Evolutionary conservation across 441 rosid genomes (phyloP).

Genomic region (Pelargonium fulgidum): DNA sequence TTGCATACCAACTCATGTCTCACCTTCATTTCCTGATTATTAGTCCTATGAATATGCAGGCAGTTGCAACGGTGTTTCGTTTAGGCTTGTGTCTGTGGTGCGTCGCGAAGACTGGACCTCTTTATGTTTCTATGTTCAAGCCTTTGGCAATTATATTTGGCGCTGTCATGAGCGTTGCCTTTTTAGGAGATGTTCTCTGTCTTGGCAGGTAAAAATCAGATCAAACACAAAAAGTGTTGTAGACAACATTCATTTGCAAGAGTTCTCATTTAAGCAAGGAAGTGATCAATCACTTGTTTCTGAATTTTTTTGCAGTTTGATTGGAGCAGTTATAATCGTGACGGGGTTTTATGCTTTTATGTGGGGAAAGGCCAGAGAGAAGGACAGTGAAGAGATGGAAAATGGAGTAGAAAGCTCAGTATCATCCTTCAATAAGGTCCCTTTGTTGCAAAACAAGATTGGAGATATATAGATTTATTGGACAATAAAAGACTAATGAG

Average conservation of each 20-base stretch:
- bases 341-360: constrained; percentile 23
- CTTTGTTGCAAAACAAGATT: not conserved
- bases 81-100: constrained; percentile 33
- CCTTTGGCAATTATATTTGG: constrained; percentile 52
- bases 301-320: constrained; percentile 20
- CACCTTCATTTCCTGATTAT: not conserved
- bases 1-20: not conserved
- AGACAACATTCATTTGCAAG: not conserved
- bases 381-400: constrained; percentile 19
- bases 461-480: not conserved
- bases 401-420: not conserved
- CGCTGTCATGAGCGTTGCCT: constrained; percentile 35
- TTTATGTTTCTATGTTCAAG: constrained; percentile 65
- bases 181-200: constrained; percentile 41
- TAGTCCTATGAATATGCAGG: not conserved
- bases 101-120: constrained; percentile 47
- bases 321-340: constrained; percentile 21
- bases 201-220: constrained; percentile 40
- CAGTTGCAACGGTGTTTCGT: not conserved
- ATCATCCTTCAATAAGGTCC: not conserved
- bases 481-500: not conserved
- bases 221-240: no score
- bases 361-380: constrained; percentile 27
- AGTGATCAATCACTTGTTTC: no score
- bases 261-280: no score